These are phyloP conservation scores for Reticulascus tulasneorum DNA, from an alignment of 2,329 filamentous ascomycete genomes.

Conservation along the genomic window DNA sequence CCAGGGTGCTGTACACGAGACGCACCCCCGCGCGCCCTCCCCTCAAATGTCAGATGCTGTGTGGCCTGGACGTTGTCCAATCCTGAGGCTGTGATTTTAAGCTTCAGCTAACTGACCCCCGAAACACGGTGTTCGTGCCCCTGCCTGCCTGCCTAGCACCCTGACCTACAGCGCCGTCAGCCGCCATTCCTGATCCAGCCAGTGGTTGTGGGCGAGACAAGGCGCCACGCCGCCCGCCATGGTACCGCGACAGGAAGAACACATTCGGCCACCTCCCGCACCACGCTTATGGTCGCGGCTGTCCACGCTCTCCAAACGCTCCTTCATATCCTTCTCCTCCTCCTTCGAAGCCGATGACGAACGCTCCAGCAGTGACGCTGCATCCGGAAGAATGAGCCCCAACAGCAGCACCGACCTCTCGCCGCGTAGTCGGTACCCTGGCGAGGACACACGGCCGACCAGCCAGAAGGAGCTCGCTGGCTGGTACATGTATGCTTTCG, in stretches of 20 bases:
- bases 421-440: slow-evolving; percentile 56
- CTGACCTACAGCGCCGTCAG: neutral
- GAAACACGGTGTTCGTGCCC: no score
- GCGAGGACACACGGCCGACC: slow-evolving; percentile 85
- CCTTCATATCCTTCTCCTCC: slow-evolving; percentile 56
- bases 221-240: slow-evolving; percentile 10
- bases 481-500: slow-evolving; percentile 97
- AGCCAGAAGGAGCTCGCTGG: slow-evolving; percentile 82
- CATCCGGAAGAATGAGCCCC: slow-evolving; percentile 29
- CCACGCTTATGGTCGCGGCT: slow-evolving; percentile 45
- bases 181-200: slow-evolving; percentile 1
- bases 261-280: slow-evolving; percentile 34
- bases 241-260: slow-evolving; percentile 14
- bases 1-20: no score
- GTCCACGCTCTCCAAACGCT: slow-evolving; percentile 51
- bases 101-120: no score
- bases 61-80: no score
- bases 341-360: slow-evolving; percentile 70
- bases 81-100: no score
- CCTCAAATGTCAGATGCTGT: no score
- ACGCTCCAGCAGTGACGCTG: slow-evolving; percentile 42
- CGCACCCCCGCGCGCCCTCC: no score
- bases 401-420: slow-evolving; percentile 31
- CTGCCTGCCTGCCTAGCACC: no score
- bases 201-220: no score